phyloP scores from a whole-genome alignment of 768 basidiomycete species.

The Russula lepida region DNA sequence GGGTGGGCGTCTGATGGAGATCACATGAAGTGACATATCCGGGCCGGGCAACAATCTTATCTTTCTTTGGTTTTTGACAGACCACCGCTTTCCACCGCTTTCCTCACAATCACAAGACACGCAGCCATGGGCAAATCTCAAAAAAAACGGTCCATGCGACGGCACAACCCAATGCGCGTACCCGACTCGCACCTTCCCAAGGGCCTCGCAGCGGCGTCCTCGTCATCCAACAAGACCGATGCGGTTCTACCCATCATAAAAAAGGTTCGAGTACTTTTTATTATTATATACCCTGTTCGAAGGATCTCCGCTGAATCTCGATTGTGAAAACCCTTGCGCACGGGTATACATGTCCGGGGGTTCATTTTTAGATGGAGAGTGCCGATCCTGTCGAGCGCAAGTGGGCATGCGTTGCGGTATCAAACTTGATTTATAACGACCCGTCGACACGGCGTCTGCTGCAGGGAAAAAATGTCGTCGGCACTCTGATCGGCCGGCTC shows the following conservation, averaged over 20 bases:
- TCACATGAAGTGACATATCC: no score
- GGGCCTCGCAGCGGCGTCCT: slow-evolving; percentile 67
- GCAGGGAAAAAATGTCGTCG: slow-evolving; percentile 87
- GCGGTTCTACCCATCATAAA: slow-evolving; percentile 82
- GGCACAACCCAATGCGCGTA: slow-evolving; percentile 91
- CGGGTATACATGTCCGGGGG: background rate
- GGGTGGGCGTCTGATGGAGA: no score
- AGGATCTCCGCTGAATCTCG: background rate
- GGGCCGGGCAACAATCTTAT: no score
- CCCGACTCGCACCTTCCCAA: slow-evolving; percentile 86
- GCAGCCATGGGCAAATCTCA: slow-evolving; percentile 82
- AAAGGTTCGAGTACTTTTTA: slow-evolving; percentile 45
- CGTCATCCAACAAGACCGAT: slow-evolving; percentile 66
- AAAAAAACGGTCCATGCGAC: slow-evolving; percentile 74
- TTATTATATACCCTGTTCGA: background rate
- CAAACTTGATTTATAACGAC: slow-evolving; percentile 91
- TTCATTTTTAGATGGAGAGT: slow-evolving; percentile 53
- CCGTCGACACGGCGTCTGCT: slow-evolving; percentile 83
- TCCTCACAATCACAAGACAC: no score
- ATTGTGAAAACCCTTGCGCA: background rate
- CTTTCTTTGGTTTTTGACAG: no score
- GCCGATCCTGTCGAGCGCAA: slow-evolving; percentile 73
- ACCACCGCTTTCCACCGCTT: background rate
- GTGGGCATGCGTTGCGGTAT: slow-evolving; percentile 96
- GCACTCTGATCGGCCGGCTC: slow-evolving; percentile 74